Evolutionary conservation across 2,329 filamentous ascomycete species (phyloP).

Genomic region (Exutisphaerella laricina): DNA sequence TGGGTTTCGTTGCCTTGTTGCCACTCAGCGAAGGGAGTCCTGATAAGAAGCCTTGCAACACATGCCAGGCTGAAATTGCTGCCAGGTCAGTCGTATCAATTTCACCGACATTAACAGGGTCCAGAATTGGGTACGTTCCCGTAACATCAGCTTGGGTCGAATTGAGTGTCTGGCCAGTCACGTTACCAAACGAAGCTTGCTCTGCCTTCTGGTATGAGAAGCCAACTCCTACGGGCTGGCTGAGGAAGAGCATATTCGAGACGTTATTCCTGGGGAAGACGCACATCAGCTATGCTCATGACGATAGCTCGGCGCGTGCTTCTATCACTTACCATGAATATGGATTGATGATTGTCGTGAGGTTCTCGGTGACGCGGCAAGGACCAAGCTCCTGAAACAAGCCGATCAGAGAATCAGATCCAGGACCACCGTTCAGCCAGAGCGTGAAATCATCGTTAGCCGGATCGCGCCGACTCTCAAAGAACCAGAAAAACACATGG

Average conservation of each 20-base stretch:
- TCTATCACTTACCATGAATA: no score
- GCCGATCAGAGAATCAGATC: conserved; percentile 52
- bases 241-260: conserved; percentile 56
- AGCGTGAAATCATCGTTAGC: conserved; percentile 53
- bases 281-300: no score
- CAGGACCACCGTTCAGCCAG: conserved; percentile 58
- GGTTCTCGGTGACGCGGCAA: conserved; percentile 38
- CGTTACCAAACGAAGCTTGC: conserved; percentile 16
- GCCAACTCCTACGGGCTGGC: conserved; percentile 55
- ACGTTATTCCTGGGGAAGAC: no score
- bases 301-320: no score
- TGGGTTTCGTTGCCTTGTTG: conserved; percentile 43
- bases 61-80: conserved; percentile 51
- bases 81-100: conserved; percentile 54
- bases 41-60: conserved; percentile 51
- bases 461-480: conserved; percentile 52
- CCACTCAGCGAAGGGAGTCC: conserved; percentile 42
- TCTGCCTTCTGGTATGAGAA: conserved; percentile 45
- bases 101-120: conserved; percentile 37
- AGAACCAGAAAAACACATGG: conserved; percentile 62
- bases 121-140: conserved; percentile 47
- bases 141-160: conserved; percentile 34
- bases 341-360: conserved; percentile 44
- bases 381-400: conserved; percentile 48
- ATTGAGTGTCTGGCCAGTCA: conserved; percentile 45